phyloP scores from a whole-genome alignment of 2,329 filamentous ascomycete species.

The Diaporthe australafricana region DNA sequence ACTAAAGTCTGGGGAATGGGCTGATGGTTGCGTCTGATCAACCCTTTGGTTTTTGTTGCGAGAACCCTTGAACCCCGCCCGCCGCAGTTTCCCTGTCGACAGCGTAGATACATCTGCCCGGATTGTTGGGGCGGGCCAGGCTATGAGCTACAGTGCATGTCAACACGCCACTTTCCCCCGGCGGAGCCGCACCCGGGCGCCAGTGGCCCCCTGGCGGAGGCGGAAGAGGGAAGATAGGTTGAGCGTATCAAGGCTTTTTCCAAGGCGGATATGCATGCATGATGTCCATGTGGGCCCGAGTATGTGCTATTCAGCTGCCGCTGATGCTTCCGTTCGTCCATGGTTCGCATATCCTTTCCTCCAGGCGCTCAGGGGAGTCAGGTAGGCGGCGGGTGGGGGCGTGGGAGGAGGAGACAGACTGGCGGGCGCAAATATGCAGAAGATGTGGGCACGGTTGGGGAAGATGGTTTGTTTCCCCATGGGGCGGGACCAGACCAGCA shows the following conservation, averaged over 20 bases:
- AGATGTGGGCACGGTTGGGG: slow-evolving; percentile 25
- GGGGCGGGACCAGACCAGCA: slow-evolving; percentile 24
- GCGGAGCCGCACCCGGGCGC: slow-evolving; percentile 33
- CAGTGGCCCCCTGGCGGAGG: slow-evolving; percentile 10
- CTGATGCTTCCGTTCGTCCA: slow-evolving; percentile 29
- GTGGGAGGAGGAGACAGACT: background rate
- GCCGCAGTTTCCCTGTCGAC: background rate
- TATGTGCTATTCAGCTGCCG: background rate
- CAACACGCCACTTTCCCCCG: slow-evolving; percentile 23
- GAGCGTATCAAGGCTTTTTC: background rate
- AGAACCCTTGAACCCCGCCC: slow-evolving; percentile 10
- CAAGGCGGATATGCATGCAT: slow-evolving; percentile 6
- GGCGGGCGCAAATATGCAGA: background rate
- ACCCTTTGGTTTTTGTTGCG: no score
- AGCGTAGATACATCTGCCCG: background rate
- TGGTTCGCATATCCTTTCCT: background rate
- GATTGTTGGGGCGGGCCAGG: background rate
- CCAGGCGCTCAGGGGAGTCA: background rate
- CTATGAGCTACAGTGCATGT: background rate
- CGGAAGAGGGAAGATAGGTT: background rate
- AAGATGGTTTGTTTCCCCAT: slow-evolving; percentile 23
- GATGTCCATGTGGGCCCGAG: slow-evolving; percentile 12
- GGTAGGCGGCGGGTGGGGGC: background rate
- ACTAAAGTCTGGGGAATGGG: slow-evolving; percentile 25
- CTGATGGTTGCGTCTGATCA: slow-evolving; percentile 29